These are phyloP conservation scores for Zygnema cylindricum DNA, from an alignment of 139 green algal genomes.

Conservation along the genomic window DNA sequence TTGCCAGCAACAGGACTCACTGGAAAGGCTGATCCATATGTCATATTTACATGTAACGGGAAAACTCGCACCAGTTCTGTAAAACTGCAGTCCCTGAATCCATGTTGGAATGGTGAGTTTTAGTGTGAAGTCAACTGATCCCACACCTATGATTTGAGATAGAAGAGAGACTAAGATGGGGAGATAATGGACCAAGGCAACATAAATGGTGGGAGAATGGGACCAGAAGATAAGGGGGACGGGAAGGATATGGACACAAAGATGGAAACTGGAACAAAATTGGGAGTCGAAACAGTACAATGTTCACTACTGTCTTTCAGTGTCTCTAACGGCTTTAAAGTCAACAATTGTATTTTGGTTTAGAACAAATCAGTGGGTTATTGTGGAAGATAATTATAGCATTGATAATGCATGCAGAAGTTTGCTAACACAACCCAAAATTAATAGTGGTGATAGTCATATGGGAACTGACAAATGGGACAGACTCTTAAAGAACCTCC, in stretches of 20 bases:
- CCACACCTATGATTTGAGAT: background rate
- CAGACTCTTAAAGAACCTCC: background rate
- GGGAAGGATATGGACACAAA: no score
- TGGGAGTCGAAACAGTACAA: no score
- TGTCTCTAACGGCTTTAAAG: no score
- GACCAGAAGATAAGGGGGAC: background rate
- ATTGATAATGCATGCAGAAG: background rate
- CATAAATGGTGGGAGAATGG: background rate
- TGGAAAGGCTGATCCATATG: slow-evolving; percentile 44
- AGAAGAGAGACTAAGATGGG: background rate
- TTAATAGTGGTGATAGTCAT: background rate
- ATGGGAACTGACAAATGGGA: no score
- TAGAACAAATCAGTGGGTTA: no score
- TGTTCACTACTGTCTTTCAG: no score
- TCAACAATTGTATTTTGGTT: no score
- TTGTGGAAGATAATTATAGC: background rate
- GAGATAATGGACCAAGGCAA: background rate
- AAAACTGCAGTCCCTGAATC: slow-evolving; percentile 55
- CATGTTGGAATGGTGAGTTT: slow-evolving; percentile 43
- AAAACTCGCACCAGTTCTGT: slow-evolving; percentile 50
- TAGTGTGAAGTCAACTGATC: no score
- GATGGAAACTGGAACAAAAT: no score
- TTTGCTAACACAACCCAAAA: background rate
- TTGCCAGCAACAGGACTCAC: slow-evolving; percentile 19
- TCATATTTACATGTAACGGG: slow-evolving; percentile 54